Percentiles rank a stretch among this genome's conserved stretches.
phyloP scores from a whole-genome alignment of 2,329 filamentous ascomycete genomes.

The Apiospora arundinis region DNA sequence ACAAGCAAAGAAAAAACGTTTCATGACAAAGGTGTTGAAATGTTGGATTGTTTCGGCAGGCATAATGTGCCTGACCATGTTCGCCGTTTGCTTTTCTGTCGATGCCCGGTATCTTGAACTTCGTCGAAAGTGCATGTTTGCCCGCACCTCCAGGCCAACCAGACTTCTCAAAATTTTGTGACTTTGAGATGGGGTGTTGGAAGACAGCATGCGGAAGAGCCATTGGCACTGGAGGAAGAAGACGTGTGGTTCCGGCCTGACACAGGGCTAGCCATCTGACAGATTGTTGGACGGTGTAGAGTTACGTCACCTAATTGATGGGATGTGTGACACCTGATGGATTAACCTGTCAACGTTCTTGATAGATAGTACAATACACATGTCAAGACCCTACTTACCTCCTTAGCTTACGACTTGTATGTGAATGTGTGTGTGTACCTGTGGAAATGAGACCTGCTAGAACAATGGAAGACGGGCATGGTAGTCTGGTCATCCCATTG shows the following conservation, averaged over 20 bases:
- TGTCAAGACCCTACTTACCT: not conserved
- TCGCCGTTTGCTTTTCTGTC: not conserved
- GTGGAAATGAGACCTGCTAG: not conserved
- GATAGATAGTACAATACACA: slow-evolving; percentile 7
- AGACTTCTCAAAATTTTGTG: not conserved
- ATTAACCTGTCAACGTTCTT: not conserved
- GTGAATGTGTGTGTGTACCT: not conserved
- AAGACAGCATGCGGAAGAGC: not conserved
- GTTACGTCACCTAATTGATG: not conserved
- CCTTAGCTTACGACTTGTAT: not conserved
- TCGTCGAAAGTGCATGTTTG: not conserved
- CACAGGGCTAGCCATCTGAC: not conserved
- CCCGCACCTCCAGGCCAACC: not conserved
- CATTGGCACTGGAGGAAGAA: not conserved
- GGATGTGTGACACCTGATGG: not conserved
- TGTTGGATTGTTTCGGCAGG: slow-evolving; percentile 1
- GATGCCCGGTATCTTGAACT: not conserved
- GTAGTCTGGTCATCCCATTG: too few species aligned
- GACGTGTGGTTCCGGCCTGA: not conserved
- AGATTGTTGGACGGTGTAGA: not conserved
- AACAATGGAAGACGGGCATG: not conserved
- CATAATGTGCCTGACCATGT: not conserved
- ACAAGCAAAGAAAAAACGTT: slow-evolving; percentile 18
- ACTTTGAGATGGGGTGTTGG: not conserved
- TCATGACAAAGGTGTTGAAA: slow-evolving; percentile 7